These are phyloP conservation scores for Sphaerulina vaccinii DNA, from an alignment of 2,329 filamentous ascomycete genomes.

Conservation along the genomic window DNA sequence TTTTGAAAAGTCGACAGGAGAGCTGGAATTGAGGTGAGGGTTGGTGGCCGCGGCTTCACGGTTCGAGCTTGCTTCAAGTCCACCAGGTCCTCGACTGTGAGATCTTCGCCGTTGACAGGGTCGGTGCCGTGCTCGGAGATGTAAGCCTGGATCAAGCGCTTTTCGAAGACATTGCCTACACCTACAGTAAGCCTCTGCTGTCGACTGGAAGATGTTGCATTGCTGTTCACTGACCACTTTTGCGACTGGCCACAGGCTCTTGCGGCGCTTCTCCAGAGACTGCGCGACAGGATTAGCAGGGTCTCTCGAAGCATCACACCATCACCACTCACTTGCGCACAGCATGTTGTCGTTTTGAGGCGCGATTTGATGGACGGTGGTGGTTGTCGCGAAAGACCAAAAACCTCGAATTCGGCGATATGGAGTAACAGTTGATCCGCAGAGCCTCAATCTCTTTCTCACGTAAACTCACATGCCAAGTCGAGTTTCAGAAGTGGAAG, in stretches of 20 bases:
- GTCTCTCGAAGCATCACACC: neutral
- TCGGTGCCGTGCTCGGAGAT: slow-evolving; percentile 92
- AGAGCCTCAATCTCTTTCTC: too few relatives aligned
- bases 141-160: slow-evolving; percentile 90
- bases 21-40: slow-evolving; percentile 92
- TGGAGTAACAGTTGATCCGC: too few relatives aligned
- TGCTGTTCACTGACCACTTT: slow-evolving; percentile 67
- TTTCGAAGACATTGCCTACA: slow-evolving; percentile 86
- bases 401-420: neutral
- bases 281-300: slow-evolving; percentile 42
- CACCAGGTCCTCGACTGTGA: slow-evolving; percentile 80
- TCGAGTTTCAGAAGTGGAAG: too few relatives aligned
- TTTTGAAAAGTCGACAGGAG: slow-evolving; percentile 94
- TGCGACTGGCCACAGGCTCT: slow-evolving; percentile 89
- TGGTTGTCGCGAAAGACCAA: neutral
- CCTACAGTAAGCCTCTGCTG: slow-evolving; percentile 36
- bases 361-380: neutral
- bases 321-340: slow-evolving; percentile 40
- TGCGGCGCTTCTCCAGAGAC: slow-evolving; percentile 97
- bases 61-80: slow-evolving; percentile 79
- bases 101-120: slow-evolving; percentile 81
- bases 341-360: slow-evolving; percentile 30
- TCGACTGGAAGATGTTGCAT: slow-evolving; percentile 28
- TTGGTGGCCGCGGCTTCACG: slow-evolving; percentile 85
- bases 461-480: too few relatives aligned